Conservation (phyloP, 495 filamentous ascomycete species). For the Pseudoneurospora amorphoporcata region DNA sequence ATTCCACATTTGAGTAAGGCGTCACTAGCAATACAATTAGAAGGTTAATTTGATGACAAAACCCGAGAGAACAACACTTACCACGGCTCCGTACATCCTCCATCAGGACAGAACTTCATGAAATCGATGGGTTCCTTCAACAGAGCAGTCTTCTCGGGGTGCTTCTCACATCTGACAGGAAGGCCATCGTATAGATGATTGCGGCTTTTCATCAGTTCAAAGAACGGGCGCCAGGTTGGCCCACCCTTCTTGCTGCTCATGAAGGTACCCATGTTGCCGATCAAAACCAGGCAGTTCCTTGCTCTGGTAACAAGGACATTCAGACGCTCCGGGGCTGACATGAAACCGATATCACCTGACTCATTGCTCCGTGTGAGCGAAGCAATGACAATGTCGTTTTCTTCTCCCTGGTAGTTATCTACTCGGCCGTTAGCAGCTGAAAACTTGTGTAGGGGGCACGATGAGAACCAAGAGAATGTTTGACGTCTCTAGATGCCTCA, state of each 20-base stretch:
- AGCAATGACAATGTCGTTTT: slow-evolving; percentile 63
- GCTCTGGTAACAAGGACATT: slow-evolving; percentile 69
- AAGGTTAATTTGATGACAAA: too few species aligned
- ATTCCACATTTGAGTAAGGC: slow-evolving; percentile 48
- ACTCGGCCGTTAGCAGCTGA: neutral
- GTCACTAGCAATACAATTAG: slow-evolving; percentile 23
- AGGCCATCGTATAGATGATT: slow-evolving; percentile 59
- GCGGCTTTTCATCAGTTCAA: slow-evolving; percentile 43
- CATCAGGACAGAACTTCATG: slow-evolving; percentile 49
- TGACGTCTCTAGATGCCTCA: neutral
- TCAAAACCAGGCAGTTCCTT: slow-evolving; percentile 55
- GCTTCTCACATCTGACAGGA: slow-evolving; percentile 57
- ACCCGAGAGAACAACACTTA: slow-evolving; percentile 23
- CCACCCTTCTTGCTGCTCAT: slow-evolving; percentile 50
- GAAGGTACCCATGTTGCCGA: slow-evolving; percentile 64
- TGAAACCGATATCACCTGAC: slow-evolving; percentile 60
- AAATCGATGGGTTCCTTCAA: slow-evolving; percentile 45
- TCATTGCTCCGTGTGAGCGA: slow-evolving; percentile 59
- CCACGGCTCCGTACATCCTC: slow-evolving; percentile 62
- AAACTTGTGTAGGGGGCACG: neutral
- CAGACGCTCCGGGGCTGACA: slow-evolving; percentile 54
- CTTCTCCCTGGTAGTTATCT: slow-evolving; percentile 80
- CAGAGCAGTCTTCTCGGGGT: slow-evolving; percentile 41
- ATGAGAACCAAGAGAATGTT: neutral
- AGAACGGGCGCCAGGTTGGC: slow-evolving; percentile 46